Percentiles rank a stretch among this genome's conserved stretches.
Conservation (phyloP, 495 filamentous ascomycete genomes). For the Lophiostoma macrostomum region DNA sequence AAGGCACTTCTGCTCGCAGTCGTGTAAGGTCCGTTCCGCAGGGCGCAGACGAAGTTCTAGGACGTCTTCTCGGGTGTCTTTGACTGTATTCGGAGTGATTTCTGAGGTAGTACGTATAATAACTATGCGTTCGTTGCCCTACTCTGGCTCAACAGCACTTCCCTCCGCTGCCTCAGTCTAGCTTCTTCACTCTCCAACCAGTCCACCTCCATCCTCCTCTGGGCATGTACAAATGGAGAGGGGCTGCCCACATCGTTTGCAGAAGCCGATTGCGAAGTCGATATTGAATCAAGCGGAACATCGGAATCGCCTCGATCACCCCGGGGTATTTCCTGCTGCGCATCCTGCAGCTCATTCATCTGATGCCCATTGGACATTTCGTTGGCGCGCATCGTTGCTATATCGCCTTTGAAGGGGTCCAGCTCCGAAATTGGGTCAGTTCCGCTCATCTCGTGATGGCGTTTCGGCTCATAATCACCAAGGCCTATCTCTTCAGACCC, state of each 20-base stretch:
- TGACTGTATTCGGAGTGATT: too few relatives aligned
- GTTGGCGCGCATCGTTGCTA: constrained; percentile 10
- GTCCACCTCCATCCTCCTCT: constrained; percentile 18
- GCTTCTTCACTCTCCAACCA: constrained; percentile 25
- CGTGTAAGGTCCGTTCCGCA: too few relatives aligned
- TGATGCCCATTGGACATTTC: constrained; percentile 1
- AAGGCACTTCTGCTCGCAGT: too few relatives aligned
- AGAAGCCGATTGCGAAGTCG: not conserved
- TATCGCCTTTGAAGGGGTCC: constrained; percentile 12
- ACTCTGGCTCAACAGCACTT: constrained; percentile 10
- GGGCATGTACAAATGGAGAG: constrained; percentile 19
- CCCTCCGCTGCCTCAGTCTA: constrained; percentile 9
- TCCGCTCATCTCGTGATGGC: constrained; percentile 1
- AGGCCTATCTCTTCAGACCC: not conserved
- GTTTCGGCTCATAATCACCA: constrained; percentile 6
- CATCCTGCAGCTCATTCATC: not conserved
- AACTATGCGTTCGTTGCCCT: too few relatives aligned
- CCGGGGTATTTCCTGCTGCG: not conserved
- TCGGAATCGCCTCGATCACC: not conserved
- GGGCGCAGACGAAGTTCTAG: too few relatives aligned
- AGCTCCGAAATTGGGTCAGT: not conserved
- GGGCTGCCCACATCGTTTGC: not conserved
- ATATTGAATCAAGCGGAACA: not conserved
- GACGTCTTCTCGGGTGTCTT: too few relatives aligned
- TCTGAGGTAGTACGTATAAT: too few relatives aligned